Percentiles rank a stretch among this genome's conserved stretches.
phyloP scores from a whole-genome alignment of 2,329 filamentous ascomycete genomes.

The Ascomycota sp. region DNA sequence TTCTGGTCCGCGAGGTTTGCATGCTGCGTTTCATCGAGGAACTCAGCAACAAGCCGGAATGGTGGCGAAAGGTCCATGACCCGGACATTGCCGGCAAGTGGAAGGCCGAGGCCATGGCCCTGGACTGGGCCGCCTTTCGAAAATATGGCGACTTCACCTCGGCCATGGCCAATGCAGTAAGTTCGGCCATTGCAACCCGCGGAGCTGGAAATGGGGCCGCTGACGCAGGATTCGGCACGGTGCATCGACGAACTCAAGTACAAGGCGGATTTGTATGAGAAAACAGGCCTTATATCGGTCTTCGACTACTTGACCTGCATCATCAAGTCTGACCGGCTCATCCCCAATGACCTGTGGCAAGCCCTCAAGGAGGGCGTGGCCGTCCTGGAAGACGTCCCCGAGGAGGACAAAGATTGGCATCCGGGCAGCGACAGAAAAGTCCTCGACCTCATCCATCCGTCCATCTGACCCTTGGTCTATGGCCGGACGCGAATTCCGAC shows the following conservation, averaged over 20 bases:
- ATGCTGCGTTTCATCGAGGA: constrained; percentile 14
- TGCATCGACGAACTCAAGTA: constrained; percentile 12
- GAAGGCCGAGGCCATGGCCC: constrained; percentile 9
- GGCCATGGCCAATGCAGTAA: constrained; percentile 11
- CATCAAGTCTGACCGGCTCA: constrained; percentile 15
- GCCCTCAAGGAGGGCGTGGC: constrained; percentile 22
- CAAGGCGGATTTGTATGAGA: constrained; percentile 13
- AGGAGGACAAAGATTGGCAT: constrained; percentile 36
- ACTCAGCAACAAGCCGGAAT: constrained; percentile 14
- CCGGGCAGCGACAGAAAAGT: constrained; percentile 35
- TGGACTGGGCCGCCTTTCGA: constrained; percentile 10
- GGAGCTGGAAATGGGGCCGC: too few species aligned
- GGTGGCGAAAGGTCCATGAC: constrained; percentile 13
- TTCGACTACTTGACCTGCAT: constrained; percentile 12
- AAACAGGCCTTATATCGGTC: constrained; percentile 13
- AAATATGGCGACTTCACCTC: constrained; percentile 9
- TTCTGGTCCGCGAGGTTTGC: constrained; percentile 11
- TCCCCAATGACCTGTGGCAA: constrained; percentile 8
- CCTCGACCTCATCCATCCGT: constrained; percentile 43
- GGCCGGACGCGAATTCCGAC: constrained; percentile 19
- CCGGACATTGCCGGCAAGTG: constrained; percentile 8
- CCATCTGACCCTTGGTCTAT: constrained; percentile 38
- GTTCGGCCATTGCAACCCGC: neutral
- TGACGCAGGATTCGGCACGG: constrained; percentile 3
- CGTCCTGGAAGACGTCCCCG: constrained; percentile 28